Conservation (phyloP, 176 grass and related monocot species). For the Guadua angustifolia region DNA sequence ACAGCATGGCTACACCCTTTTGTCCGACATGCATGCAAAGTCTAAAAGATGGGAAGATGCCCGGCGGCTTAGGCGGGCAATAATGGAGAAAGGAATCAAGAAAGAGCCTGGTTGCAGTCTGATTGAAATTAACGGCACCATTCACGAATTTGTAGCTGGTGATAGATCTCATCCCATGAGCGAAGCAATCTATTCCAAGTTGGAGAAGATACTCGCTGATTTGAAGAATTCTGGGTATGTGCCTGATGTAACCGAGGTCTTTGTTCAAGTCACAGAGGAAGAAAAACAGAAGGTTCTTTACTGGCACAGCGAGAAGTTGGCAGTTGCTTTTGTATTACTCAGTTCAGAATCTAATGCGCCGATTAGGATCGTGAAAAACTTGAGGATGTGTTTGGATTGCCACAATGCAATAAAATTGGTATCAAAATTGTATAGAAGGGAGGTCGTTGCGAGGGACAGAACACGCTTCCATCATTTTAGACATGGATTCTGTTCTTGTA, state of each 20-base stretch:
- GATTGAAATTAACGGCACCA: constrained; percentile 72
- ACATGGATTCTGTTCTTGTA: constrained; percentile 82
- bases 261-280: constrained; percentile 59
- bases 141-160: constrained; percentile 86
- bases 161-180: constrained; percentile 64
- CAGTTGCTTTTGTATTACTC: constrained; percentile 79
- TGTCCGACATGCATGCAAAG: too few species aligned
- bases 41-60: constrained; percentile 73
- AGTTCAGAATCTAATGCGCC: constrained; percentile 41
- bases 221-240: constrained; percentile 59
- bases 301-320: constrained; percentile 81
- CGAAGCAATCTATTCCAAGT: constrained; percentile 63
- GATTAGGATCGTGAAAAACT: constrained; percentile 78
- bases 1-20: constrained; percentile 50
- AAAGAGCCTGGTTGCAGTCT: constrained; percentile 85
- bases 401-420: constrained; percentile 76
- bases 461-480: constrained; percentile 78
- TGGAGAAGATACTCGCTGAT: constrained; percentile 57
- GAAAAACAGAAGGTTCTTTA: constrained; percentile 59
- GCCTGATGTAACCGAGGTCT: constrained; percentile 65
- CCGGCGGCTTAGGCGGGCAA: constrained; percentile 46
- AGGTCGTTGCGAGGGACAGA: constrained; percentile 77
- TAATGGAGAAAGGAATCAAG: constrained; percentile 75
- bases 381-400: constrained; percentile 82
- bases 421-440: constrained; percentile 60